Evolutionary conservation across 169 alveolate genomes (phyloP).

Genomic region (Eimeria maxima): DNA sequence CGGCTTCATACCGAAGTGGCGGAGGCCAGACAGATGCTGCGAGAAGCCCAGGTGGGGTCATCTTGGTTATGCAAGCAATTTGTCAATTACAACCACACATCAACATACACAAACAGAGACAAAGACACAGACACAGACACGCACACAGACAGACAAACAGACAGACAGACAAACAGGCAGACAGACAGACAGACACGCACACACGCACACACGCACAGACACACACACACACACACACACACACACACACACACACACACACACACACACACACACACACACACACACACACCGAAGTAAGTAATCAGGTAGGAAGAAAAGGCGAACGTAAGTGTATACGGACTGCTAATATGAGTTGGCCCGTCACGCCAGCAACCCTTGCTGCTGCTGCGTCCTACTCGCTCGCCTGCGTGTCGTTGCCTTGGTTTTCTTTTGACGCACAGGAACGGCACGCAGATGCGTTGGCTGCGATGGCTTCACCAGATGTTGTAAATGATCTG

Average conservation of each 20-base stretch:
- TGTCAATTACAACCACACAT: neutral
- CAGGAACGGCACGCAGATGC: slow-evolving; percentile 57
- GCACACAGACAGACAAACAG: neutral
- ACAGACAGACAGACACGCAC: neutral
- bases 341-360: neutral
- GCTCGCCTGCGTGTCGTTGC: neutral
- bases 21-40: slow-evolving; percentile 44
- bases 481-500: slow-evolving; percentile 40
- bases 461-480: slow-evolving; percentile 36
- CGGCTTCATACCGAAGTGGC: neutral
- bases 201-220: no score
- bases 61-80: neutral
- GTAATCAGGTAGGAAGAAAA: neutral
- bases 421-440: neutral
- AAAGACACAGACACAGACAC: neutral
- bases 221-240: neutral
- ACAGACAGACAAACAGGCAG: no score
- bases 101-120: neutral
- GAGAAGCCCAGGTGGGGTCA: slow-evolving; percentile 42
- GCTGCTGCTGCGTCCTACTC: neutral
- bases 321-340: neutral
- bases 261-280: neutral
- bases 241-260: neutral
- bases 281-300: neutral
- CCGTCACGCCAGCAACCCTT: neutral